Conservation (phyloP, 345 rosid species). For the Psidium guajava region DNA sequence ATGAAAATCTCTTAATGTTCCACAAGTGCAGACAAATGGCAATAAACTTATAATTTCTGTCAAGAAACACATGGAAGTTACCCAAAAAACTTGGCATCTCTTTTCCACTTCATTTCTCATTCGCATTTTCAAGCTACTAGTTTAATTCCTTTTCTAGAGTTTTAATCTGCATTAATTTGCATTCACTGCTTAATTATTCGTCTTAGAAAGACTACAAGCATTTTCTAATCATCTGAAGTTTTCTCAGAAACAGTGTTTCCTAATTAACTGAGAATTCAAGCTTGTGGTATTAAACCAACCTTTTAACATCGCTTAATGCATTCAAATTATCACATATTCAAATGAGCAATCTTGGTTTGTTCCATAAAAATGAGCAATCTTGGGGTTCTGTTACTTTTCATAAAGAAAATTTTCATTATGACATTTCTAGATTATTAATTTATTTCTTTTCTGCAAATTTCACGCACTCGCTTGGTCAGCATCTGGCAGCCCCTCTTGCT, state of each 20-base stretch:
- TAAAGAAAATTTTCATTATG: not conserved
- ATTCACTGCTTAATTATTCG: not conserved
- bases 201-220: not conserved
- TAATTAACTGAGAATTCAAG: not conserved
- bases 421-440: not conserved
- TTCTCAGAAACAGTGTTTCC: not conserved
- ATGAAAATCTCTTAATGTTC: no score
- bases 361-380: not conserved
- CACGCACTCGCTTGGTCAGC: no score
- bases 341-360: not conserved
- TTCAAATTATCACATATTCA: not conserved
- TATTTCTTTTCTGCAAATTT: not conserved
- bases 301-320: no score
- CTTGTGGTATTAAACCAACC: no score
- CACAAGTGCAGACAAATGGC: no score
- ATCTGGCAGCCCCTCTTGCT: no score
- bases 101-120: no score
- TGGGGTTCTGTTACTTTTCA: not conserved
- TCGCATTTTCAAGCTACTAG: no score
- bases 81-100: no score
- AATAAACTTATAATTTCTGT: no score
- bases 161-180: not conserved
- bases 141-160: not conserved
- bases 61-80: no score
- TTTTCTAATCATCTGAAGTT: not conserved